These are phyloP conservation scores for Chamaecrista fasciculata DNA, from an alignment of 306 rosid species.

Conservation along the genomic window DNA sequence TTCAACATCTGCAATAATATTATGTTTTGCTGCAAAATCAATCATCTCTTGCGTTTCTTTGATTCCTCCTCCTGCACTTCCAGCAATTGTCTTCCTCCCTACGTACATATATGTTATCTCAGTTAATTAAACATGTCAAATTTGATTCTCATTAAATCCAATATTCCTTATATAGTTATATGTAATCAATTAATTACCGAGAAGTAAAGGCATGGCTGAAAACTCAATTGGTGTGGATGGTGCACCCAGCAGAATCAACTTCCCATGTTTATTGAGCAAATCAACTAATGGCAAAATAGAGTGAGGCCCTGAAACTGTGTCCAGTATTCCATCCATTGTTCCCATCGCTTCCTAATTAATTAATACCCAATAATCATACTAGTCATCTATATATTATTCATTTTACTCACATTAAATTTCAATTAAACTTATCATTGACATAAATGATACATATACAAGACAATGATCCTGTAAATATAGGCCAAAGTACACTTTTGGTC, in stretches of 20 bases:
- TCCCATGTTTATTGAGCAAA: slow-evolving; percentile 39
- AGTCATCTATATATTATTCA: too few species aligned
- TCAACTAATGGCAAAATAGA: slow-evolving; percentile 32
- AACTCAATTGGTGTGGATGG: slow-evolving; percentile 31
- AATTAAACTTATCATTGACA: not conserved
- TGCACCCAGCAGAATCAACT: slow-evolving; percentile 41
- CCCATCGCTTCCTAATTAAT: slow-evolving; percentile 27
- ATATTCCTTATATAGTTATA: too few species aligned
- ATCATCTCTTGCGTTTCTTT: slow-evolving; percentile 29
- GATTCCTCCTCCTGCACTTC: slow-evolving; percentile 19
- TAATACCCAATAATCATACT: too few species aligned
- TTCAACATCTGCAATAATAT: slow-evolving; percentile 23
- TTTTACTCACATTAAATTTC: too few species aligned
- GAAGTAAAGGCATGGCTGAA: slow-evolving; percentile 27
- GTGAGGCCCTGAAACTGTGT: slow-evolving; percentile 43
- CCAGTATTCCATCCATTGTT: slow-evolving; percentile 49
- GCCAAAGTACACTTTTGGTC: too few species aligned
- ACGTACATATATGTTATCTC: too few species aligned
- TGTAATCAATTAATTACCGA: slow-evolving; percentile 4
- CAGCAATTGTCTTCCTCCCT: slow-evolving; percentile 30
- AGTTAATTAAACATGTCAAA: not conserved
- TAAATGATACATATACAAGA: too few species aligned
- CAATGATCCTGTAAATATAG: too few species aligned
- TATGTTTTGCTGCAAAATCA: slow-evolving; percentile 33
- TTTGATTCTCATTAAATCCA: too few species aligned